Evolutionary conservation across 768 basidiomycete species (phyloP).

Genomic region (Leccinum aurantiacum): DNA sequence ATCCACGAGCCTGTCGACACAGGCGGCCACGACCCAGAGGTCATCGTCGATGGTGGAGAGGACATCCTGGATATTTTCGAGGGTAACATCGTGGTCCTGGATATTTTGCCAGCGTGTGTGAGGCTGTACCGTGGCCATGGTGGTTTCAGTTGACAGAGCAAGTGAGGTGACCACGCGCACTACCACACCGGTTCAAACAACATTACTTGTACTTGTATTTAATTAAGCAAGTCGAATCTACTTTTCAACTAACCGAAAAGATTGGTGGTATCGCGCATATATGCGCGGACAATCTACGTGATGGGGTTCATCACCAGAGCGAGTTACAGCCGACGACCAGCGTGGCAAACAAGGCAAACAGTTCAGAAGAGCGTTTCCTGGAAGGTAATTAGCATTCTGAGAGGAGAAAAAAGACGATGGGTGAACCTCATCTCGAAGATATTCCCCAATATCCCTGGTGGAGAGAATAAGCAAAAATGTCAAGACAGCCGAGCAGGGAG

Average conservation of each 20-base stretch:
- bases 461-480: slow-evolving; percentile 8
- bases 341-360: neutral
- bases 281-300: slow-evolving; percentile 4
- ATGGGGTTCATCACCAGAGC: slow-evolving; percentile 20
- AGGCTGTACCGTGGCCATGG: slow-evolving; percentile 41
- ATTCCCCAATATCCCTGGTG: slow-evolving; percentile 93
- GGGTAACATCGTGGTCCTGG: slow-evolving; percentile 56
- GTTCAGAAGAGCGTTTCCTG: slow-evolving; percentile 79
- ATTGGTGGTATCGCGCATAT: slow-evolving; percentile 6
- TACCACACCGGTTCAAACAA: neutral
- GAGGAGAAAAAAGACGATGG: neutral
- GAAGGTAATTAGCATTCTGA: slow-evolving; percentile 15
- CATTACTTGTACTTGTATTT: slow-evolving; percentile 8
- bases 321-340: slow-evolving; percentile 9
- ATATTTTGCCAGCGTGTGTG: slow-evolving; percentile 57
- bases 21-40: slow-evolving; percentile 77
- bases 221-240: slow-evolving; percentile 23
- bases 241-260: slow-evolving; percentile 26
- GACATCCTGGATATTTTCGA: slow-evolving; percentile 44
- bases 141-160: slow-evolving; percentile 1
- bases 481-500: neutral
- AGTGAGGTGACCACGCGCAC: neutral
- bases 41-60: slow-evolving; percentile 61
- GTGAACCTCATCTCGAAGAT: slow-evolving; percentile 90
- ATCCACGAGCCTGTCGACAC: slow-evolving; percentile 64